These are phyloP conservation scores for Prosopis cineraria DNA, from an alignment of 306 rosid genomes.

Conservation along the genomic window DNA sequence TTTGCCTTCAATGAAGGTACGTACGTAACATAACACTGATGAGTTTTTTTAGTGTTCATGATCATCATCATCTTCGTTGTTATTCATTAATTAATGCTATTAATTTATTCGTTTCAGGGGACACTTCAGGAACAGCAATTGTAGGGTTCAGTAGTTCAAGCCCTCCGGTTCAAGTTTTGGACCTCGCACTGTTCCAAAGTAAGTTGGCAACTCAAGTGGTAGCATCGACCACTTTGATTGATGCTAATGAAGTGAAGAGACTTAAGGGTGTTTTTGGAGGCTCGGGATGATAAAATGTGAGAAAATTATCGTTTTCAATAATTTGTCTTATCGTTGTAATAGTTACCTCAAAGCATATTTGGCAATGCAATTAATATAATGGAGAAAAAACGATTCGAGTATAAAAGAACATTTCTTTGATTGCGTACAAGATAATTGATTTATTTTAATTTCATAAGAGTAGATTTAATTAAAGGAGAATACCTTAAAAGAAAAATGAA, in stretches of 20 bases:
- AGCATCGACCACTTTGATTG: neutral
- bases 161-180: neutral
- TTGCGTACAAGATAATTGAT: too few relatives aligned
- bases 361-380: neutral
- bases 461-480: too few relatives aligned
- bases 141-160: neutral
- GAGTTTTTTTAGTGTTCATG: too few relatives aligned
- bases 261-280: neutral
- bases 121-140: neutral
- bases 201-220: neutral
- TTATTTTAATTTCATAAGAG: too few relatives aligned
- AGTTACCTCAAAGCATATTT: neutral
- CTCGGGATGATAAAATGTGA: neutral
- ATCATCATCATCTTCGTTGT: too few relatives aligned
- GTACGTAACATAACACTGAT: neutral
- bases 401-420: neutral
- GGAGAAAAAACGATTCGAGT: neutral
- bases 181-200: neutral
- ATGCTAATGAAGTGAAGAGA: neutral
- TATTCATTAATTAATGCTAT: too few relatives aligned
- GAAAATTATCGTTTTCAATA: neutral
- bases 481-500: too few relatives aligned
- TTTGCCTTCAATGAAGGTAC: neutral
- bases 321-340: neutral
- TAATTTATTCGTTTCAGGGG: neutral